These are phyloP conservation scores for Penicillium sp. DNA, from an alignment of 2,329 filamentous ascomycete genomes.

Conservation along the genomic window DNA sequence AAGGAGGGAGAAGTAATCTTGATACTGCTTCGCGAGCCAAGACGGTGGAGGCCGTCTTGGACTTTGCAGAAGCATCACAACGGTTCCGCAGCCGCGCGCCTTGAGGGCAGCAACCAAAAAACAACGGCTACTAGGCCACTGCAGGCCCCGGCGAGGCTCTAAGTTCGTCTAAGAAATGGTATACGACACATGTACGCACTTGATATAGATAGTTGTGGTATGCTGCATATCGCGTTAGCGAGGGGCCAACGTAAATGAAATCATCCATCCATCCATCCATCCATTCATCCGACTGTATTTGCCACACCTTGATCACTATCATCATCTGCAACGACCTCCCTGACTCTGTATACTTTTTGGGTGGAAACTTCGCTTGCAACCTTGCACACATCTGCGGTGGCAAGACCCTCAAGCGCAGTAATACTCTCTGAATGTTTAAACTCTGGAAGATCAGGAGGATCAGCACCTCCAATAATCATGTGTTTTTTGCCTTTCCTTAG, in stretches of 20 bases:
- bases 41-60: slow-evolving; percentile 13
- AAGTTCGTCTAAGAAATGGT: slow-evolving; percentile 27
- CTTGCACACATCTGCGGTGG: too few species aligned
- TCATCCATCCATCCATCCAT: slow-evolving; percentile 5
- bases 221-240: slow-evolving; percentile 14
- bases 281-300: neutral
- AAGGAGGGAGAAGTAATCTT: slow-evolving; percentile 19
- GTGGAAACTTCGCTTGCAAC: too few species aligned
- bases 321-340: too few species aligned
- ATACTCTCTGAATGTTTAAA: too few species aligned
- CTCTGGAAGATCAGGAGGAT: too few species aligned
- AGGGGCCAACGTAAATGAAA: slow-evolving; percentile 13
- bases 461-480: too few species aligned
- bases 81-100: slow-evolving; percentile 26
- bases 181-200: slow-evolving; percentile 24
- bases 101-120: slow-evolving; percentile 2
- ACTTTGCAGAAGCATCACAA: slow-evolving; percentile 25
- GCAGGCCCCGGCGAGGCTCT: slow-evolving; percentile 22
- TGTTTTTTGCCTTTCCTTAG: too few species aligned
- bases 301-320: too few species aligned
- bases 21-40: slow-evolving; percentile 8
- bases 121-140: slow-evolving; percentile 20
- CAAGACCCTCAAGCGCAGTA: too few species aligned
- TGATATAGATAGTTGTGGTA: slow-evolving; percentile 18
- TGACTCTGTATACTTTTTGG: too few species aligned